Conservation (phyloP, 176 grass and related monocot genomes). For the Triticum timopheevii region DNA sequence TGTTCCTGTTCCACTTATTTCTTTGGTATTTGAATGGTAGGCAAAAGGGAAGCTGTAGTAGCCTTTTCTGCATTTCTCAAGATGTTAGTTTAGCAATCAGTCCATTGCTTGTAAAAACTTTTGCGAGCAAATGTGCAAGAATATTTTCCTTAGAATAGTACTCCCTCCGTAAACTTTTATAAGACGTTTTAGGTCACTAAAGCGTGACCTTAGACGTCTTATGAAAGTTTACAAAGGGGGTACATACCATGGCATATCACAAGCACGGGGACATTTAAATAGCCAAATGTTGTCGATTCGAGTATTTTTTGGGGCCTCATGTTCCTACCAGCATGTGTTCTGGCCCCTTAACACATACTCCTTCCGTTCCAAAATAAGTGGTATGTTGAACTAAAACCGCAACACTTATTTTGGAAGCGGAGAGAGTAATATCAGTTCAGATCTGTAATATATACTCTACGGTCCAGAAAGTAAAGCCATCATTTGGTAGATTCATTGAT, state of each 20-base stretch:
- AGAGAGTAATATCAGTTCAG: background rate
- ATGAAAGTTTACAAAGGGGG: no score
- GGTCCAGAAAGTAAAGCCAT: conserved; percentile 2
- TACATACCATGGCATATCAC: conserved; percentile 12
- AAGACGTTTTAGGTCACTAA: no score
- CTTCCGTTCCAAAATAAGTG: no score
- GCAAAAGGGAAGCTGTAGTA: conserved; percentile 4
- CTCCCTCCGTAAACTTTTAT: no score
- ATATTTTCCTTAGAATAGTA: conserved; percentile 10
- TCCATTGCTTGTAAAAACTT: conserved; percentile 31
- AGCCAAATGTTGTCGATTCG: background rate
- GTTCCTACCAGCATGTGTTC: background rate
- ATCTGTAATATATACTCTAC: background rate
- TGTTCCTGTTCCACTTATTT: conserved; percentile 12
- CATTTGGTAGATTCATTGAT: background rate
- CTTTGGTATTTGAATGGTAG: background rate
- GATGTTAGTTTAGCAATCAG: conserved; percentile 32
- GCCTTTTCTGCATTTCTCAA: conserved; percentile 7
- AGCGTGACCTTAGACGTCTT: no score
- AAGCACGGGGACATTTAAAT: conserved; percentile 4
- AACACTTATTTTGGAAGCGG: no score
- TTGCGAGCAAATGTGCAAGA: background rate
- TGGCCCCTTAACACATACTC: background rate
- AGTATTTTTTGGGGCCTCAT: conserved; percentile 1
- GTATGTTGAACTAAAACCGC: no score